Percentiles rank a stretch among this genome's conserved stretches.
These are phyloP conservation scores for Arctium lappa DNA, from an alignment of 129 eudicot species.

Conservation along the genomic window DNA sequence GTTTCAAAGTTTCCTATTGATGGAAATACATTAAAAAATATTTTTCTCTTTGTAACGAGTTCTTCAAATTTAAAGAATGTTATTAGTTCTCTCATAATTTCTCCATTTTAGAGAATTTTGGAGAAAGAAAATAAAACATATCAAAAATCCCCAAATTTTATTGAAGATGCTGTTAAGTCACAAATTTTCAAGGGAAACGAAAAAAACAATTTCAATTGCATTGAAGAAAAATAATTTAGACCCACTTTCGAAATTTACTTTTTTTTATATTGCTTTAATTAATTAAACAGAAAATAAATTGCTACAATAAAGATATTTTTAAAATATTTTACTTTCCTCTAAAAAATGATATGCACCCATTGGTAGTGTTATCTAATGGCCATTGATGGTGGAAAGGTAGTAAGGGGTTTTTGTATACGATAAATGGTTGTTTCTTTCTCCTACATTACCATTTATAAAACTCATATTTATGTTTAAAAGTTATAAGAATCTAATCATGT, in stretches of 20 bases:
- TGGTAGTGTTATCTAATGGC: background rate
- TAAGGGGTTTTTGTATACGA: conserved; percentile 15
- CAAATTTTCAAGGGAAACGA: background rate
- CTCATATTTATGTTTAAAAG: conserved; percentile 7
- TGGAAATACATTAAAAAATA: no score
- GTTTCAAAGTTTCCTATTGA: no score
- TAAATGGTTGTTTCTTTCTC: conserved; percentile 30
- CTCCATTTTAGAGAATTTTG: no score
- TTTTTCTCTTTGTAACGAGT: no score
- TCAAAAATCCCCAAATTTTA: no score
- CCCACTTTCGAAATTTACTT: background rate
- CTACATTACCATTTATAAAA: conserved; percentile 21
- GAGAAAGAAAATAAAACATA: no score
- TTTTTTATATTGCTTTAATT: background rate
- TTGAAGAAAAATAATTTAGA: background rate
- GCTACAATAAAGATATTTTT: background rate
- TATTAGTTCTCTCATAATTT: no score
- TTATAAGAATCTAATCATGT: conserved; percentile 28
- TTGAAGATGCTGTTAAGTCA: no score
- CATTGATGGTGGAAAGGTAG: conserved; percentile 11
- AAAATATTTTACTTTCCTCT: background rate
- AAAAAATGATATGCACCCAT: conserved; percentile 7
- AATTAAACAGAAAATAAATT: background rate
- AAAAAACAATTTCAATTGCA: background rate
- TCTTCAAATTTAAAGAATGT: no score